These are phyloP conservation scores for Thielaviopsis ethacetica DNA, from an alignment of 2,329 filamentous ascomycete species.

Conservation along the genomic window DNA sequence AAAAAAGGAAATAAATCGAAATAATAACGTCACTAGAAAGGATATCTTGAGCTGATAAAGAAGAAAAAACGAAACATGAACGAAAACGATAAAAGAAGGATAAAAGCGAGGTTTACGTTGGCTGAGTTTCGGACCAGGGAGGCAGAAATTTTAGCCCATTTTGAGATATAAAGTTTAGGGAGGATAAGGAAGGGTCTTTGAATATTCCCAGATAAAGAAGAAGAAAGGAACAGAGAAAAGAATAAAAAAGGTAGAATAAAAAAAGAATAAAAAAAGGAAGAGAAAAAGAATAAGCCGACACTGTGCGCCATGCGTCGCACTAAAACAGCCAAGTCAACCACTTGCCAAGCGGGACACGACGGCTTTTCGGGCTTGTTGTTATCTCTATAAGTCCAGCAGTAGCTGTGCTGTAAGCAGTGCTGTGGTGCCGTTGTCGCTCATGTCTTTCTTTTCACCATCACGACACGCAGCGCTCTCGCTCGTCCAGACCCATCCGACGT, in stretches of 20 bases:
- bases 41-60: neutral
- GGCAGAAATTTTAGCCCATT: neutral
- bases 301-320: neutral
- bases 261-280: no score
- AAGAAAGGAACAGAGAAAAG: no score
- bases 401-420: no score
- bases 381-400: neutral
- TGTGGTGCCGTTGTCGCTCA: no score
- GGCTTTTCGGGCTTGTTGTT: conserved; percentile 1
- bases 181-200: no score
- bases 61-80: neutral
- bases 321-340: neutral
- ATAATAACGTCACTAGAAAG: neutral
- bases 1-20: neutral
- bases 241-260: no score
- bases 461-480: no score
- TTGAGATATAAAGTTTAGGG: neutral
- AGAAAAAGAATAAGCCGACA: neutral
- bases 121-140: neutral
- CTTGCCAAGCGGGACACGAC: neutral
- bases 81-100: neutral
- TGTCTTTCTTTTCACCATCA: no score
- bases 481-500: no score
- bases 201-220: no score
- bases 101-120: neutral